Evolutionary conservation across 257 asterid genomes (phyloP), one percentile per base, ranked within the genome.

Genomic region (Buddleja alternifolia): DNA sequence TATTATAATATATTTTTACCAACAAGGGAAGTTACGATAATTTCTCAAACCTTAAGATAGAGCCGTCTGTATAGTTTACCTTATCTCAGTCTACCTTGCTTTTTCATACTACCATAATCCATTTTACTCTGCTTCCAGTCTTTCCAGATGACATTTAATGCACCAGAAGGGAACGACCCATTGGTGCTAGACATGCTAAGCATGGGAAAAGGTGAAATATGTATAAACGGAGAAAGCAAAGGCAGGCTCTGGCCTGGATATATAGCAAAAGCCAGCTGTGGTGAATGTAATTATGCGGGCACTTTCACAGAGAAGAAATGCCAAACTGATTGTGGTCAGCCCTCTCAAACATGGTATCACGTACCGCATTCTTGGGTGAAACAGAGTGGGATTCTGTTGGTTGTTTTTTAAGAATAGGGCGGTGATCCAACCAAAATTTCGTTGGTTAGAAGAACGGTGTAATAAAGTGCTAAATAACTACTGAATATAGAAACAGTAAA

Each of bases 311-410:
- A 85, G 82, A 82, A 53, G 57, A 87, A 89, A 77, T 89, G 96
- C 60, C 83, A 57, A 47, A 63, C 45, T 17, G 73, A 65, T 9
- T 89, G 96, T 32, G 95, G 92, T 45, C 74, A 83, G n/a, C 96
- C 95, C 52, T 82, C 95, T 63, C 95, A 90, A 58, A 85, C 85
- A 90, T 90, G 95, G 90, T 89, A 86, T 71, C 94, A 86, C 10
- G 73, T 89, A 40, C 96, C 96, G 1, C 83, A 86, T 29, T 85
- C 97, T 0, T 91, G 96, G 97, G 37, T 91, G 64, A 83, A 83
- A 14, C 77, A 93, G 6, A 81, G 81, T 8, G 90, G 85, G 59
- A 91, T 88, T 17, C 56, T 78, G 53, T 59, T 88, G 54, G 90
- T 91, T 4, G 90, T 88, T 61, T 85, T 88, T 2, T 96, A 91